phyloP scores from a whole-genome alignment of 1,139 yeast species.

The Eremothecium coryli region DNA sequence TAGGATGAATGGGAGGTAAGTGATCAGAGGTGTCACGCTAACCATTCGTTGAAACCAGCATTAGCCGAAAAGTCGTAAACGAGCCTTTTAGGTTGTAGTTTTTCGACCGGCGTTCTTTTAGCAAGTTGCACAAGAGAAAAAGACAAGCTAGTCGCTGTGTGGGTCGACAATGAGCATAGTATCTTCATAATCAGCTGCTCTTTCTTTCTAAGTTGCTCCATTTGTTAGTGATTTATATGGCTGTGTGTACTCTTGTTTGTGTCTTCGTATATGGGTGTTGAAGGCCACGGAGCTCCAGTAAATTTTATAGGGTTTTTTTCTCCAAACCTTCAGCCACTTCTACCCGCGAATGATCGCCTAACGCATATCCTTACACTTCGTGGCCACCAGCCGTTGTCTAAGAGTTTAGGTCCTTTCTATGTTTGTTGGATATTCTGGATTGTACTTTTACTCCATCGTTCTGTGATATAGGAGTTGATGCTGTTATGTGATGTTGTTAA shows the following conservation, averaged over 20 bases:
- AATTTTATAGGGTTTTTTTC: too few relatives aligned
- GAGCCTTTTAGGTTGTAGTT: slow-evolving; percentile 2
- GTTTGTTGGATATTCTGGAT: too few relatives aligned
- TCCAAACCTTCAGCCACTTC: too few relatives aligned
- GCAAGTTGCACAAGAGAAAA: slow-evolving; percentile 19
- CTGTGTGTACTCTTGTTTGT: neutral
- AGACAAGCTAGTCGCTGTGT: slow-evolving; percentile 14
- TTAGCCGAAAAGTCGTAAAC: neutral
- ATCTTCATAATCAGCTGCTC: slow-evolving; percentile 7
- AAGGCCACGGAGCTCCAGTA: too few relatives aligned
- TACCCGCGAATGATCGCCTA: too few relatives aligned
- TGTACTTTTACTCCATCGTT: too few relatives aligned
- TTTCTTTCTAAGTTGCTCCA: slow-evolving; percentile 3
- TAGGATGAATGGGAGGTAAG: slow-evolving; percentile 1
- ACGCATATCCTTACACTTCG: too few relatives aligned
- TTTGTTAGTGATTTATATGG: neutral
- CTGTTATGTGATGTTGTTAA: too few relatives aligned
- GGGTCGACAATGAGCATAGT: slow-evolving; percentile 5
- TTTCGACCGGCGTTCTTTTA: slow-evolving; percentile 10
- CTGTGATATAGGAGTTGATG: too few relatives aligned
- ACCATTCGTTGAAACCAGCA: slow-evolving; percentile 25
- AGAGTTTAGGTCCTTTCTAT: too few relatives aligned
- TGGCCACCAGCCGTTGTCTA: too few relatives aligned
- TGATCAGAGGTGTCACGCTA: slow-evolving; percentile 25
- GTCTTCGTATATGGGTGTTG: too few relatives aligned